Evolutionary conservation across 371 early-diverging fungal genomes (phyloP), one percentile per base, ranked within the genome.

Genomic region (Ordospora colligata): DNA sequence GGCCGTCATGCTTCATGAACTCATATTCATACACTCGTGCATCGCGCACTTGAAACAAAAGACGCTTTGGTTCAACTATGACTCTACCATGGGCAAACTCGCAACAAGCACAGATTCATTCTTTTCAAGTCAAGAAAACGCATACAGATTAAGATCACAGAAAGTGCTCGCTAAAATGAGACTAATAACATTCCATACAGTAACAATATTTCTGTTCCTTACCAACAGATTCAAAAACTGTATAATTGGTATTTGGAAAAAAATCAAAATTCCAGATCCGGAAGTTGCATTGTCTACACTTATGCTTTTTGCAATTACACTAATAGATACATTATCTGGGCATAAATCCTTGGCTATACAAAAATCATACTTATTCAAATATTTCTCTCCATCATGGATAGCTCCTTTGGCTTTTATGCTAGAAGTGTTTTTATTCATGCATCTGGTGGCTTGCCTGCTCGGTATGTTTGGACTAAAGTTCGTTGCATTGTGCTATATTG

Each of bases 401-500:
- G 27, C 25, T 8, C 37, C 14, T 12, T 37, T 58, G 1, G 1
- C 25, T 27, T 19, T 58, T 58, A 6, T 58, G 17, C 32, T 32
- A 1, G 58, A 58, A 17, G 17, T 58, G 0, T 40, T 40, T 5
- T 6, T 58, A 5, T n/a, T n/a, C 0, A 58, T 58, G 17, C 40
- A 40, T 37, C 58, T 58, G 2, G 14, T 37, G 12, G 40, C 40
- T 8, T 37, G 25, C 17, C 27, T 67, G 40, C 50, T 77, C n/a
- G 40, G 32, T 9, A 22, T 42, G 2, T 66, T 77, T 44, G 43
- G 54, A 17, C 52, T 27, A 54, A 65, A 66, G 40, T 42, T 73
- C 64, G 72, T 77, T 66, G 40, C 53, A 8, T 54, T 54, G 14
- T 73, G 66, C 45, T 77, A 73, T 25, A 9, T 73, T 11, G 43